These are phyloP conservation scores for Melampsora larici-populina DNA, from an alignment of 1,284 basidiomycete genomes.

Conservation along the genomic window DNA sequence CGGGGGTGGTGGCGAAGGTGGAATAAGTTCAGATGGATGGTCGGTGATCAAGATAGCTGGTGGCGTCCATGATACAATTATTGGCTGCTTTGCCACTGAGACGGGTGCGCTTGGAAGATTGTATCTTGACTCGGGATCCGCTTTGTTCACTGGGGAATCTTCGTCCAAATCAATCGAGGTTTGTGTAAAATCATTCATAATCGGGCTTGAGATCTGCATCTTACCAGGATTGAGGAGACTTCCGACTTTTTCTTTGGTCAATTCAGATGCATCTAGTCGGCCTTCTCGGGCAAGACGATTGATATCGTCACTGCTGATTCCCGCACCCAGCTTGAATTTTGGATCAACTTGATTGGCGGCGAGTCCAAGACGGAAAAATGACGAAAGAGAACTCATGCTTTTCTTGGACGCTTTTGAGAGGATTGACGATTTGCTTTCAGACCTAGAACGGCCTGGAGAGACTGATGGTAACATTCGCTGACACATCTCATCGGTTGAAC, in stretches of 20 bases:
- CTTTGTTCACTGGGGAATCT: not conserved
- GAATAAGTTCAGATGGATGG: slow-evolving; percentile 42
- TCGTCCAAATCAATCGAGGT: not conserved
- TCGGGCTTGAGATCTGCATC: not conserved
- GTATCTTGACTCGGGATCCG: not conserved
- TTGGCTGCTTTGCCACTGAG: slow-evolving; percentile 15
- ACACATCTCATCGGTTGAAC: not conserved
- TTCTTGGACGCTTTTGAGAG: slow-evolving; percentile 35
- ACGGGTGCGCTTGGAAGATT: not conserved
- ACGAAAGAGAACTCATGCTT: slow-evolving; percentile 38
- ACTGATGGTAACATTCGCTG: not conserved
- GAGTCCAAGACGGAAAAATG: slow-evolving; percentile 26
- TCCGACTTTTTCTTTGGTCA: not conserved
- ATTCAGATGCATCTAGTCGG: not conserved
- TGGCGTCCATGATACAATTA: slow-evolving; percentile 24
- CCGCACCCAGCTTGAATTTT: slow-evolving; percentile 20
- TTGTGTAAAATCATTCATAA: not conserved
- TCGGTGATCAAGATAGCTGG: slow-evolving; percentile 41
- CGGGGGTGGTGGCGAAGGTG: slow-evolving; percentile 34
- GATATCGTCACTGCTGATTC: slow-evolving; percentile 31
- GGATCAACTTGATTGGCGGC: slow-evolving; percentile 6
- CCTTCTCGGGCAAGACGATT: not conserved
- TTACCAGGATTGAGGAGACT: not conserved
- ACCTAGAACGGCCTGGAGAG: slow-evolving; percentile 19
- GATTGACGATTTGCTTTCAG: slow-evolving; percentile 38